Conservation (phyloP, 306 rosid genomes). For the Sophora flavescens region DNA sequence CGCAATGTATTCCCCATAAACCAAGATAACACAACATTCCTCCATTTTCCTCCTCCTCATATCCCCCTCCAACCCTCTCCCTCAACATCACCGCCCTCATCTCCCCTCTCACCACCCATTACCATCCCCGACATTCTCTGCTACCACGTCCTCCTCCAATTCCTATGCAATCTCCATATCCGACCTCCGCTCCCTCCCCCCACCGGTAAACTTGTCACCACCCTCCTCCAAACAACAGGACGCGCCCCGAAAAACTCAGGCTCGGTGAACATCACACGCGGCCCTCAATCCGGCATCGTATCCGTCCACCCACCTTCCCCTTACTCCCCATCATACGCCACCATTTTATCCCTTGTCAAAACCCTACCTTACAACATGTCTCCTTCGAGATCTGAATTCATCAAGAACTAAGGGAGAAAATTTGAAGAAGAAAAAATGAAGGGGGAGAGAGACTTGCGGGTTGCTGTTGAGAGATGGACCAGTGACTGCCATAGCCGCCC, state of each 20-base stretch:
- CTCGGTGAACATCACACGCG: slow-evolving; percentile 81
- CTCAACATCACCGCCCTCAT: slow-evolving; percentile 53
- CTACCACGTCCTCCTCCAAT: slow-evolving; percentile 90
- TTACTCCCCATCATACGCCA: slow-evolving; percentile 72
- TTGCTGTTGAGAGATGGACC: no score
- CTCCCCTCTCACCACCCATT: slow-evolving; percentile 64
- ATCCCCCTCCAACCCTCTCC: no score
- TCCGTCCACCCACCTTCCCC: slow-evolving; percentile 74
- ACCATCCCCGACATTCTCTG: slow-evolving; percentile 89
- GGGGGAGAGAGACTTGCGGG: no score
- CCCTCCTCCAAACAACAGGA: slow-evolving; percentile 96
- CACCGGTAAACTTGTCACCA: slow-evolving; percentile 84
- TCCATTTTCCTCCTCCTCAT: no score
- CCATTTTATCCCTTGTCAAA: slow-evolving; percentile 63
- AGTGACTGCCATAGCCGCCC: no score
- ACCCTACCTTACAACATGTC: slow-evolving; percentile 90
- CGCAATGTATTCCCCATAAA: no score
- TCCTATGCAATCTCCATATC: slow-evolving; percentile 73
- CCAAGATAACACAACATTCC: no score
- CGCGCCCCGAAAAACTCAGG: slow-evolving; percentile 89
- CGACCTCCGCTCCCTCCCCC: slow-evolving; percentile 77
- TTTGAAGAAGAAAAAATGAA: no score
- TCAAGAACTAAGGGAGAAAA: no score
- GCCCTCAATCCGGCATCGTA: slow-evolving; percentile 54
- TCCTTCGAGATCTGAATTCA: no score